Conservation (phyloP, 2,329 filamentous ascomycete species). For the Rutstroemia sp. region DNA sequence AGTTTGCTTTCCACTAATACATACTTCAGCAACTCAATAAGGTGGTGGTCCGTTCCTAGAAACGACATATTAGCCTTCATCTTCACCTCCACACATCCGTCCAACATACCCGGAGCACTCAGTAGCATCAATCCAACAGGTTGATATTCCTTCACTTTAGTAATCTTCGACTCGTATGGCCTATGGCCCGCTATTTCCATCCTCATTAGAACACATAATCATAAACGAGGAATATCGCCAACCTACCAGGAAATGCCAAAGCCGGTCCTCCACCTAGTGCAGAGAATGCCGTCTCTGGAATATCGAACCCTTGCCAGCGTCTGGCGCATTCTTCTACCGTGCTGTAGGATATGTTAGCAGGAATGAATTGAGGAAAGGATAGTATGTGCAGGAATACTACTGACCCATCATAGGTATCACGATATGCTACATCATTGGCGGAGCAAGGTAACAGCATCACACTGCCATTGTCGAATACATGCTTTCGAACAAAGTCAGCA, state of each 20-base stretch:
- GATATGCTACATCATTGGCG: conserved; percentile 4
- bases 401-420: conserved; percentile 9
- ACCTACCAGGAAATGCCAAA: conserved; percentile 17
- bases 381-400: not conserved
- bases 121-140: conserved; percentile 17
- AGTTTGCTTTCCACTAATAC: not conserved
- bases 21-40: conserved; percentile 4
- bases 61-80: not conserved
- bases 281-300: conserved; percentile 14
- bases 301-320: conserved; percentile 19
- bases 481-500: conserved; percentile 9
- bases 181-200: conserved; percentile 13
- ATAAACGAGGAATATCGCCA: not conserved
- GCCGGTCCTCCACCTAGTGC: conserved; percentile 16
- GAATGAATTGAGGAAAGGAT: too few species aligned
- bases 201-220: not conserved
- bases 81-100: not conserved
- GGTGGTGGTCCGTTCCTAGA: conserved; percentile 8
- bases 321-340: conserved; percentile 9
- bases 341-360: not conserved
- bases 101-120: conserved; percentile 12
- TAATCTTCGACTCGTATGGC: conserved; percentile 12
- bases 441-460: conserved; percentile 16
- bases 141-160: conserved; percentile 9
- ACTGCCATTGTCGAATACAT: conserved; percentile 11